Evolutionary conservation across 2,329 filamentous ascomycete species (phyloP).

Genomic region (Fusarium vanettenii): DNA sequence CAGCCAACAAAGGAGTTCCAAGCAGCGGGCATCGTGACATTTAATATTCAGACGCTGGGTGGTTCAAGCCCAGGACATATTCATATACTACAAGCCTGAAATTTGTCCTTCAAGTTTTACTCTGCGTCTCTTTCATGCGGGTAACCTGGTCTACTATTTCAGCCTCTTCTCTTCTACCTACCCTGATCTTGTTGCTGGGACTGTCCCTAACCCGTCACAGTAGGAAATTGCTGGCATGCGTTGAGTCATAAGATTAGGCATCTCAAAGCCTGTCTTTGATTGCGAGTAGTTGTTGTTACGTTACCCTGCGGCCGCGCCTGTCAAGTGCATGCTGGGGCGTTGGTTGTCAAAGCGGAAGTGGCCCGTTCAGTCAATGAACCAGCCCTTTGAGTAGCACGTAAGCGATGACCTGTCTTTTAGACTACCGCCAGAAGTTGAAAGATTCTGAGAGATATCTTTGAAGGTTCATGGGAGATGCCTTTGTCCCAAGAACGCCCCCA

Average conservation of each 20-base stretch:
- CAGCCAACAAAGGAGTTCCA: not conserved
- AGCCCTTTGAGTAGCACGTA: no score
- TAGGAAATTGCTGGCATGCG: not conserved
- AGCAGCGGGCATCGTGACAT: not conserved
- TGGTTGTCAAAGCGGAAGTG: not conserved
- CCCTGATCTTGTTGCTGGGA: not conserved
- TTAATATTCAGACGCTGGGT: not conserved
- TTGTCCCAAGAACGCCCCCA: no score
- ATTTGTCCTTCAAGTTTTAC: not conserved
- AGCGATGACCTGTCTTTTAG: no score
- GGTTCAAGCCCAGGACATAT: accelerated
- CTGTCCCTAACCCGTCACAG: not conserved
- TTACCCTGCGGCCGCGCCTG: not conserved
- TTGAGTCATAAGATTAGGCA: not conserved
- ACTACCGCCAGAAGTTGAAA: not conserved
- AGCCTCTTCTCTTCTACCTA: not conserved
- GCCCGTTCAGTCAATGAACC: not conserved
- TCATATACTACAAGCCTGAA: not conserved
- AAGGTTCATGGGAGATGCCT: not conserved
- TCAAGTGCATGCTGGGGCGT: not conserved
- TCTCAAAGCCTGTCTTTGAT: not conserved
- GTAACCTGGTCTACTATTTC: not conserved
- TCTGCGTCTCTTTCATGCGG: not conserved
- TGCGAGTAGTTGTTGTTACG: not conserved
- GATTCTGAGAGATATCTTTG: not conserved